Base-by-base conservation (phyloP, 306 rosid genomes). In the Mucuna pruriens region DNA sequence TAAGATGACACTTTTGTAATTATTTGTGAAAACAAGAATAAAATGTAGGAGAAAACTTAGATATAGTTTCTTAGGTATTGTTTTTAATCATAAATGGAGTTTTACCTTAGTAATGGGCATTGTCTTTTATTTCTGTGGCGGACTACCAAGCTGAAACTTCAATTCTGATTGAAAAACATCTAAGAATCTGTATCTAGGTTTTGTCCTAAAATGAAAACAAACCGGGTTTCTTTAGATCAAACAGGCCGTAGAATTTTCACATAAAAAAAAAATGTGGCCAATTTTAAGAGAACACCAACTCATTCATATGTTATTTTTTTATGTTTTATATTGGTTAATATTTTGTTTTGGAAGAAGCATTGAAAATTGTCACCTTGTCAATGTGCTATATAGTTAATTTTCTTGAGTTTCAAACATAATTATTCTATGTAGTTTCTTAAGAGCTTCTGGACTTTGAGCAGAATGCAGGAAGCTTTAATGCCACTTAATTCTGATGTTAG, bases 401-500 rank as follows among this genome's bases (percentile, higher is more conserved):
- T 40, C 64, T 46, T 60, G 6, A 5, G 23, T 33, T 46, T 67
- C 10, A 71, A 33, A 45, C 15, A 31, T 39, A 80, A 6, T 38
- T 45, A 48, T 38, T 20, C 61, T 36, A 7, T 36, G 45, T 34
- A 34, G 55, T 48, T 23, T 57, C 66, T 57, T 36, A 36, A n/a
- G 57, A 46, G 23, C 62, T 42, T 62, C 20, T 73, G 42, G 45
- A 76, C 16, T 68, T 68, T 19, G 38, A 15, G 61, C 54, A 73
- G 31, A 80, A 29, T 46, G 39, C 72, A 71, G 49, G 55, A 61
- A 71, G 61, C 70, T 39, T 63, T 54, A 79, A 72, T 61, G 78
- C 71, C 31, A 23, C 80, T 49, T 72, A 55, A 26, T 78, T 68
- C 57, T 69, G 68, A 57, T 55, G 11, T 55, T 79, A 94, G 97